phyloP scores from a whole-genome alignment of 78 protist genomes.

The Planoprotostelium fungivorum region DNA sequence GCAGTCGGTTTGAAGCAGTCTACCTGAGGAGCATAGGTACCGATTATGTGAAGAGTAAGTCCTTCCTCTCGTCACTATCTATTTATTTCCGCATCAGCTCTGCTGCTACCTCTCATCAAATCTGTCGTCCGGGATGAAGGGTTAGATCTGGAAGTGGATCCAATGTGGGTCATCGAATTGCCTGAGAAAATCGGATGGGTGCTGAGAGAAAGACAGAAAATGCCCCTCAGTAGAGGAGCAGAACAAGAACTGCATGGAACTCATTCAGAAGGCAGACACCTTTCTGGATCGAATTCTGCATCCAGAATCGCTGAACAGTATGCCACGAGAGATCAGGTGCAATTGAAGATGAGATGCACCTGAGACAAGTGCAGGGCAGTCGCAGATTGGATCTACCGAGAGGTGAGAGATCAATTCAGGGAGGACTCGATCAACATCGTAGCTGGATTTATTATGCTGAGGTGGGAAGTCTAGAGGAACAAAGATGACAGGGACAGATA shows the following conservation, averaged over 20 bases:
- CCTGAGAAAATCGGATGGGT: no score
- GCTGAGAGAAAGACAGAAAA: background rate
- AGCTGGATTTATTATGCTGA: background rate
- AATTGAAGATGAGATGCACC: no score
- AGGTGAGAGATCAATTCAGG: background rate
- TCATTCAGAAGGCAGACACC: background rate
- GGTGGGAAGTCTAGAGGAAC: background rate
- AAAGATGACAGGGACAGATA: background rate
- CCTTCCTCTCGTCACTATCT: background rate
- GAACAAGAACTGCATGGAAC: background rate
- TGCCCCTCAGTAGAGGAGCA: background rate
- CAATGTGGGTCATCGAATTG: background rate
- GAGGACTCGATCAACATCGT: background rate
- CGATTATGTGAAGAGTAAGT: background rate
- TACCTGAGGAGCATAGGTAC: background rate
- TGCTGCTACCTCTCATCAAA: background rate
- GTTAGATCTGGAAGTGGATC: background rate
- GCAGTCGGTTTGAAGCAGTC: background rate
- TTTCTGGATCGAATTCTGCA: background rate
- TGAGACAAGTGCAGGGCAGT: background rate
- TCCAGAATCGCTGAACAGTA: background rate
- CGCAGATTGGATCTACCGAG: background rate
- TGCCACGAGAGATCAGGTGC: background rate
- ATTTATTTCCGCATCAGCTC: background rate
- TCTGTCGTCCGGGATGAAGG: background rate